Evolutionary conservation across 2,329 filamentous ascomycete genomes (phyloP), one percentile per base, ranked within the genome.

Genomic region (Pyricularia grisea): DNA sequence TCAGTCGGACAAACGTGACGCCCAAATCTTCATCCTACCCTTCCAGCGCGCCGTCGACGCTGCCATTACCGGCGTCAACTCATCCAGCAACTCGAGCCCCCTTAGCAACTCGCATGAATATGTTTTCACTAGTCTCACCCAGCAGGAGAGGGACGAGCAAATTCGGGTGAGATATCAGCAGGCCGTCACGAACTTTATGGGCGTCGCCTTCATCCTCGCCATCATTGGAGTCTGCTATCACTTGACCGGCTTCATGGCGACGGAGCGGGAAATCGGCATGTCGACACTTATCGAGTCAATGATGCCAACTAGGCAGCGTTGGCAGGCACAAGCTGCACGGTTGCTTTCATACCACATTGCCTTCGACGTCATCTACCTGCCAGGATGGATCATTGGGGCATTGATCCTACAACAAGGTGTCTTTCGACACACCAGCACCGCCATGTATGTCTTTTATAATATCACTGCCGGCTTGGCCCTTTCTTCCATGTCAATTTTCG

Each of bases 261-360:
- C 89, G 1, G 94, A 97, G 79, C 84, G 94, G 69, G 94, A 97
- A 80, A 83, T 88, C 20, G 94, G 93, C 70, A 95, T 97, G 86
- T 92, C 92, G 4, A 92, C 93, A 71, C 83, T 97, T 31, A 88
- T 97, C 63, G 94, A 97, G 78, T 90, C 92, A 68, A 97, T 97
- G 92, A 94, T 95, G 83, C 90, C 92, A 0, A 92, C 92, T 69
- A 84, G 85, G 68, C 84, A 84, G 66, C 82, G 87, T 63, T 96
- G 92, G 92, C 84, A 92, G 74, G 88, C 91, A 11, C 92, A 94
- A 78, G 87, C 88, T 27, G 90, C 91, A 1, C 86, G 94, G n/a
- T 83, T 97, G 17, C 76, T 94, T 10, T 89, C 93, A 0, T 90
- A 93, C 71, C 92, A 97, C 76, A 77, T 95, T 30, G 88, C 93